Evolutionary conservation across 495 filamentous ascomycete species (phyloP).

Genomic region (Astrothelium subdiscretum): DNA sequence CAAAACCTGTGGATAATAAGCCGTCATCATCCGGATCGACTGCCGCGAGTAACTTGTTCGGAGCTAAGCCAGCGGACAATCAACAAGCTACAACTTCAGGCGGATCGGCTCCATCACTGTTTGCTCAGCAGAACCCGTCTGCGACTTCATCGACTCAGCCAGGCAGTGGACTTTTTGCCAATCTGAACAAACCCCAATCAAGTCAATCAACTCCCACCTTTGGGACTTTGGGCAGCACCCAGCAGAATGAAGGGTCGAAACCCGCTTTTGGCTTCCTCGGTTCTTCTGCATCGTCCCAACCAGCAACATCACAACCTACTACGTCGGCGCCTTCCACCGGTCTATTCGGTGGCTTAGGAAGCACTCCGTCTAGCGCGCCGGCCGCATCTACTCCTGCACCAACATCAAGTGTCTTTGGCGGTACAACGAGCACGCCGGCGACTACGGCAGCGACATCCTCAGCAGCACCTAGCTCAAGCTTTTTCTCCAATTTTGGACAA

Average conservation of each 20-base stretch:
- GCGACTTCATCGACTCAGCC: not conserved
- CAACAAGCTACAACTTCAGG: not conserved
- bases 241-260: not conserved
- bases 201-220: not conserved
- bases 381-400: constrained; percentile 8
- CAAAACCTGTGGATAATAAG: constrained; percentile 18
- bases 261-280: not conserved
- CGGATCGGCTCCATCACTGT: not conserved
- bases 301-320: not conserved
- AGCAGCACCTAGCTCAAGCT: not conserved
- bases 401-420: constrained; percentile 15
- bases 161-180: not conserved
- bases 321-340: not conserved
- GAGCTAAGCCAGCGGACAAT: not conserved
- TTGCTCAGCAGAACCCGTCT: not conserved
- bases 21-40: constrained; percentile 10
- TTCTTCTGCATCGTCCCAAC: not conserved
- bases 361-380: not conserved
- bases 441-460: constrained; percentile 18
- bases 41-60: not conserved
- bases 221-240: not conserved
- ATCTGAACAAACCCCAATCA: not conserved
- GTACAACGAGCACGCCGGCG: constrained; percentile 9
- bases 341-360: not conserved
- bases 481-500: not conserved